phyloP scores from a whole-genome alignment of 2,329 filamentous ascomycete species.

The Nakataea oryzae region DNA sequence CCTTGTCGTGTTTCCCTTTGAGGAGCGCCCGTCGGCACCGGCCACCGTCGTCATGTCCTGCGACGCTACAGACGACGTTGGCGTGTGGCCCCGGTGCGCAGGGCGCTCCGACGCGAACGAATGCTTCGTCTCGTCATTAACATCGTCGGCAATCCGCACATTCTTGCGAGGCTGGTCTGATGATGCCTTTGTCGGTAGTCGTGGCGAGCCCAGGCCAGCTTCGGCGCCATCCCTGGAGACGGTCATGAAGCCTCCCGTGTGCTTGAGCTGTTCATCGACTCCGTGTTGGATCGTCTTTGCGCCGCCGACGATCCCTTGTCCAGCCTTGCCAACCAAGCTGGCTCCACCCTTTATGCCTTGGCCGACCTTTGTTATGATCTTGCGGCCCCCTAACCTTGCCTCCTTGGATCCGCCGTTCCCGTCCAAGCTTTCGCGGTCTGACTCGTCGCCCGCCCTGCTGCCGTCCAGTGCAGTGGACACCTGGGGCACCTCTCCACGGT shows the following conservation, averaged over 20 bases:
- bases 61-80: neutral
- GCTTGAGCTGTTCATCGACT: conserved; percentile 40
- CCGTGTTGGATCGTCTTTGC: conserved; percentile 36
- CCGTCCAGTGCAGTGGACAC: conserved; percentile 16
- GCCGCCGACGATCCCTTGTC: conserved; percentile 32
- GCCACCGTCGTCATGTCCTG: neutral
- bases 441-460: conserved; percentile 17
- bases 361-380: conserved; percentile 30
- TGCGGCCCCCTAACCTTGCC: neutral
- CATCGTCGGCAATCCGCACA: conserved; percentile 20
- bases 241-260: conserved; percentile 42
- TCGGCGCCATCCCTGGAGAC: conserved; percentile 12
- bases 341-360: conserved; percentile 37
- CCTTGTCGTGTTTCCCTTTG: conserved; percentile 40
- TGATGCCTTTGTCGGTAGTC: conserved; percentile 12
- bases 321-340: conserved; percentile 28
- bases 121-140: conserved; percentile 21
- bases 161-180: conserved; percentile 17
- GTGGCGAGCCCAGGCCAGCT: conserved; percentile 11
- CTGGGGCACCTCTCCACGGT: conserved; percentile 43
- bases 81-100: conserved; percentile 13
- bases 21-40: conserved; percentile 13
- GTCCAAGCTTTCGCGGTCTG: neutral
- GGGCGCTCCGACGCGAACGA: conserved; percentile 18
- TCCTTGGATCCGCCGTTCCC: neutral